Evolutionary conservation across 164 flowering plant genomes (phyloP).

Genomic region (Vitis vinifera): ASM3070453v1 NC_081808.1:22897001-22897500

Average conservation of each 20-base stretch:
- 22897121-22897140: too few relatives aligned
- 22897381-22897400: constrained; percentile 62
- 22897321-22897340: background rate
- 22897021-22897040: background rate
- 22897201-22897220: background rate
- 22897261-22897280: background rate
- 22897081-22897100: too few relatives aligned
- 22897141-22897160: too few relatives aligned
- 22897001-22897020: background rate
- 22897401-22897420: constrained; percentile 49
- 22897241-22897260: background rate
- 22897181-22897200: too few relatives aligned
- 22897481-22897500: background rate
- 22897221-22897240: background rate
- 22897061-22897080: too few relatives aligned
- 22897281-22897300: background rate
- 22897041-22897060: background rate
- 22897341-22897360: constrained; percentile 19
- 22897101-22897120: too few relatives aligned
- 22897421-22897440: constrained; percentile 50
- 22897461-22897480: background rate
- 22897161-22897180: too few relatives aligned
- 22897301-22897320: background rate
- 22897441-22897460: background rate
- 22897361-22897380: constrained; percentile 82